Base-by-base conservation (phyloP, 2,329 filamentous ascomycete genomes). In the Fusarium nisikadoi region DNA sequence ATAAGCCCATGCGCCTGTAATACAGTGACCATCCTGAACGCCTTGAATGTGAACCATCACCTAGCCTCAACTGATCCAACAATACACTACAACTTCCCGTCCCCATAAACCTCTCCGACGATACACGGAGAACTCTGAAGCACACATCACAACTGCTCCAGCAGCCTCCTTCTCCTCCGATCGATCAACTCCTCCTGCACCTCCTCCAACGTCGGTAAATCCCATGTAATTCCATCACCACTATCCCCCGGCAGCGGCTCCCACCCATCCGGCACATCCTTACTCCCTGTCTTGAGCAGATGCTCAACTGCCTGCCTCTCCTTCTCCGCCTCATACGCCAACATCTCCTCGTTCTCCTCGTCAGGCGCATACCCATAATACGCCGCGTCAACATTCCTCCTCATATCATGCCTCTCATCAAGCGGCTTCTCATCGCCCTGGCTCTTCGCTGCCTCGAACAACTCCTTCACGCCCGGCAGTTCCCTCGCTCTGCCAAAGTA, bases 361-460 rank as follows among this genome's bases (percentile, higher is more conserved):
- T 95, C 94, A 12, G 95, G 88, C 68, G 94, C 95, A 81, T 97
- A 99, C 43, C 96, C 96, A 81, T 98, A 99, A 82, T 99, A 99
- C 36, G 91, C 92, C 17, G 96, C 96, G 82, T 99, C 94, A 13
- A 99, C 95, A 75, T 91, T 89, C 82, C 89, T 91, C 68, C 91
- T 84, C 75, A 94, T 80, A 76, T 94, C 93, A 55, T 90, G 89
- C 75, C 92, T 86, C 68, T 88, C 87, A 78, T 94, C 92, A 13
- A 90, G 82, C 5, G 90, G 88, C 77, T 91, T 91, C 66, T 91
- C 87, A 6, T 85, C 86, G 71, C 87, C 85, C 66, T 87, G 85
- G 66, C 86, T 87, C 71, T 86, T 84, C 1, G 93, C 92, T 2
- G 93, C 92, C 77, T 97, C 95, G 79, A 98, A 97, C 80, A 99